These are phyloP conservation scores for Rhizoclosmatium globosum DNA, from an alignment of 192 early-diverging fungal genomes.

Conservation along the genomic window DNA sequence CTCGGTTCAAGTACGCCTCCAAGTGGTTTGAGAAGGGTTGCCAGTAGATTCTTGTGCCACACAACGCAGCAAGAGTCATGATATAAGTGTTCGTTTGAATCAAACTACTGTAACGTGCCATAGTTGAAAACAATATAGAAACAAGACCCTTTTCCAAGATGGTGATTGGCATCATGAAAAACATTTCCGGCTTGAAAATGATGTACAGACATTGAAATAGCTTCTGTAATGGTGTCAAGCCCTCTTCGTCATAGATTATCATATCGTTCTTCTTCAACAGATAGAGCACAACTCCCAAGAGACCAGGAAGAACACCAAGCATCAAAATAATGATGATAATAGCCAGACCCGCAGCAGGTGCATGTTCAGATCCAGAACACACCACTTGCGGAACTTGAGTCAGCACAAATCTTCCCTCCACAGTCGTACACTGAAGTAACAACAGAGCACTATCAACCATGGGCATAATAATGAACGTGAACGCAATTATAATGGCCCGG, in stretches of 20 bases:
- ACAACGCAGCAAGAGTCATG: not conserved
- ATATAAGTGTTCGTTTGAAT: slow-evolving; percentile 14
- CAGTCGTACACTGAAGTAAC: slow-evolving; percentile 7
- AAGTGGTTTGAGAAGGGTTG: no score
- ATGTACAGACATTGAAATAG: slow-evolving; percentile 5
- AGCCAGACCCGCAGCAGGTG: slow-evolving; percentile 1
- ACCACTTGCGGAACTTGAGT: not conserved
- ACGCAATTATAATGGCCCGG: not conserved
- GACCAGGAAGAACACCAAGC: not conserved
- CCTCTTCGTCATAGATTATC: slow-evolving; percentile 11
- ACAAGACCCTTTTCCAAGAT: slow-evolving; percentile 20
- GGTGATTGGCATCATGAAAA: not conserved
- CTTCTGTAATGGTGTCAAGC: not conserved
- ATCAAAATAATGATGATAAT: slow-evolving; percentile 21
- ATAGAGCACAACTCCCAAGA: not conserved
- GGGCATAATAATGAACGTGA: not conserved
- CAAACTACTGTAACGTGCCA: not conserved
- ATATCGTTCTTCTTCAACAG: not conserved
- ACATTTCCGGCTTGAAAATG: slow-evolving; percentile 24
- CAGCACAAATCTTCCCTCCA: slow-evolving; percentile 4
- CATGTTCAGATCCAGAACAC: not conserved
- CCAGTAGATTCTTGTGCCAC: not conserved
- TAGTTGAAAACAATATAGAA: slow-evolving; percentile 11
- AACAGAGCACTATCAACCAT: slow-evolving; percentile 11
- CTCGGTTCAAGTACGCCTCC: no score